Base-by-base conservation (phyloP, 2,329 filamentous ascomycete species). In the Eurotiales sp. region DNA sequence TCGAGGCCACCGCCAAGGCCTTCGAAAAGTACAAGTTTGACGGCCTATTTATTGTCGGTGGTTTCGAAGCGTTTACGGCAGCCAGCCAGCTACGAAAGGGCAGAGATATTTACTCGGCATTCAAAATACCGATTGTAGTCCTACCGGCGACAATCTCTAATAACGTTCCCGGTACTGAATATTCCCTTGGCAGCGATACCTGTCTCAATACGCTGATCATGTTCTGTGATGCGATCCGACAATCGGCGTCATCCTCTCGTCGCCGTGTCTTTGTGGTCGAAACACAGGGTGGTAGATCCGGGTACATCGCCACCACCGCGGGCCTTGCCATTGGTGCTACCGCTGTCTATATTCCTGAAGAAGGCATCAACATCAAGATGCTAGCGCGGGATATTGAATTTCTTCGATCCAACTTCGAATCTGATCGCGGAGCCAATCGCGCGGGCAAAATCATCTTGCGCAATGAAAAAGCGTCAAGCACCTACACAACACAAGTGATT, bases 141-240 rank as follows among this genome's bases (percentile, higher is more conserved):
- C 79, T 99, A 22, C 93, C 93, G 0, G 93, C 93, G n/a, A 99
- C 93, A 8, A 92, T 99, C 61, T 96, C 90, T 58, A 99, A 99
- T 79, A 99, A 99, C 68, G 93, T 99, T 4, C 93, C 93, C 0
- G 93, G 93, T 34, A 96, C 92, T 0, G 93, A 99, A 72, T 97
- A 96, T 76, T 96, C 90, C 1, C 83, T 99, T 41, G 93, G 93
- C 39, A 96, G 90, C 27, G 93, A 99, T 64, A 99, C 93, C 1
- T 97, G 93, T 66, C 76, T 99, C 56, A 99, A 99, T 73, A 90
- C 95, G 50, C 79, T 99, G 34, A 90, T 96, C 57, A 83, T 86
- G 60, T 99, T 96, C 73, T 96, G 92, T 68, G 93, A 99, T 76
- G 92, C 91, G 64, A 96, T 97, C 72, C 90, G 95, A 71, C 93